Conservation (phyloP, 148 eudicot species). For the Fagopyrum tataricum region DNA sequence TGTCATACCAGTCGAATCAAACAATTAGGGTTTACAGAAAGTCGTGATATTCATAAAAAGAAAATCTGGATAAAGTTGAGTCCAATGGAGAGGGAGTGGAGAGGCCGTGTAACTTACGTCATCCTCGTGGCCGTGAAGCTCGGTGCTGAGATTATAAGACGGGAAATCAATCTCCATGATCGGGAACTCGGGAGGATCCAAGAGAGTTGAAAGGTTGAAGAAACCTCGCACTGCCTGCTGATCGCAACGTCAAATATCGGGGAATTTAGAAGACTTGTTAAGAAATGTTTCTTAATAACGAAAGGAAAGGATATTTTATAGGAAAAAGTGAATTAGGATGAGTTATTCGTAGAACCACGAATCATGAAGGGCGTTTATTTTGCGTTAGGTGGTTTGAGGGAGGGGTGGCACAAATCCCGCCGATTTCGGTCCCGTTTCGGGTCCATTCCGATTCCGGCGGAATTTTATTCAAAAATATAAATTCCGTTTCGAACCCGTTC, state of each 20-base stretch:
- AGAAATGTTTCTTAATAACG: no score
- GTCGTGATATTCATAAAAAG: background rate
- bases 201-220: background rate
- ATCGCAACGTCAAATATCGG: background rate
- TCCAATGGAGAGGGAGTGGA: slow-evolving; percentile 7
- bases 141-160: slow-evolving; percentile 46
- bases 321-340: no score
- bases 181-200: slow-evolving; percentile 1
- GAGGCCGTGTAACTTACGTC: slow-evolving; percentile 37
- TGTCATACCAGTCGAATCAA: background rate
- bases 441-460: no score
- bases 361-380: no score
- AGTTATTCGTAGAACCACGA: no score
- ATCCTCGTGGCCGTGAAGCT: slow-evolving; percentile 72
- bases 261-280: background rate
- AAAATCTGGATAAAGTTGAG: background rate
- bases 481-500: no score
- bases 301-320: no score
- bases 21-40: slow-evolving; percentile 6
- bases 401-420: no score
- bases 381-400: no score
- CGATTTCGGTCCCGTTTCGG: no score
- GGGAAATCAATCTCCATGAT: slow-evolving; percentile 62
- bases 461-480: no score
- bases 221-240: background rate